Conservation (phyloP, 176 grass and related monocot genomes). For the Aegilops tauschii region DNA sequence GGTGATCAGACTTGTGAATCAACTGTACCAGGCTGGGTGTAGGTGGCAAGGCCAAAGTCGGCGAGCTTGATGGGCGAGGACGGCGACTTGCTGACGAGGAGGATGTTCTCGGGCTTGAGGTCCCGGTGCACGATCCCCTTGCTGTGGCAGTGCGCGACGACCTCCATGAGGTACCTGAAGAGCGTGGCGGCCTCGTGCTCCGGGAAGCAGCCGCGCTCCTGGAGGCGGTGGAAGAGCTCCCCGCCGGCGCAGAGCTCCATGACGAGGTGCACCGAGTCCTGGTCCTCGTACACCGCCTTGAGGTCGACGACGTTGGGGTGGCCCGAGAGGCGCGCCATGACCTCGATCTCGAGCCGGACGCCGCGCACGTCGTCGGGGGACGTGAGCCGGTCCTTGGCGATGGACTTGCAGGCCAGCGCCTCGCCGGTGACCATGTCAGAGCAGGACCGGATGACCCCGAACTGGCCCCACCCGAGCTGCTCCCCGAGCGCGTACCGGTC, state of each 20-base stretch:
- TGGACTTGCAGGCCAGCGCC: slow-evolving; percentile 87
- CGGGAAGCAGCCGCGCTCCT: slow-evolving; percentile 74
- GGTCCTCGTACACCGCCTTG: slow-evolving; percentile 92
- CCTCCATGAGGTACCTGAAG: slow-evolving; percentile 84
- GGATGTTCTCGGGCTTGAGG: slow-evolving; percentile 96
- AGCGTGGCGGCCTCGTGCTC: slow-evolving; percentile 72
- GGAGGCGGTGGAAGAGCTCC: slow-evolving; percentile 86
- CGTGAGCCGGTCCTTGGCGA: slow-evolving; percentile 82
- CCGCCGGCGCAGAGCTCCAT: slow-evolving; percentile 96
- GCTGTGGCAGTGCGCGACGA: slow-evolving; percentile 83
- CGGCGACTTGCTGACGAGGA: slow-evolving; percentile 72
- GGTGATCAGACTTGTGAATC: neutral
- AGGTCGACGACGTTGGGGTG: slow-evolving; percentile 94
- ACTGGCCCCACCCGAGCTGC: slow-evolving; percentile 94
- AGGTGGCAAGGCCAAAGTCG: slow-evolving; percentile 89
- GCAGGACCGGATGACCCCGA: slow-evolving; percentile 90
- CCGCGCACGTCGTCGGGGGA: slow-evolving; percentile 73
- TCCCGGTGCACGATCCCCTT: slow-evolving; percentile 95
- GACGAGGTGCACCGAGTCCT: slow-evolving; percentile 80
- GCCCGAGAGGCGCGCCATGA: slow-evolving; percentile 85
- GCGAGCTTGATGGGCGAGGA: slow-evolving; percentile 81
- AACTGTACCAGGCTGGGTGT: slow-evolving; percentile 68
- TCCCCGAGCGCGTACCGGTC: slow-evolving; percentile 73
- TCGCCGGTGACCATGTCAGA: slow-evolving; percentile 79
- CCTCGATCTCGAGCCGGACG: slow-evolving; percentile 90